Evolutionary conservation across 495 filamentous ascomycete species (phyloP), one percentile per base, ranked within the genome.

Genomic region (Copromyces sp.): DNA sequence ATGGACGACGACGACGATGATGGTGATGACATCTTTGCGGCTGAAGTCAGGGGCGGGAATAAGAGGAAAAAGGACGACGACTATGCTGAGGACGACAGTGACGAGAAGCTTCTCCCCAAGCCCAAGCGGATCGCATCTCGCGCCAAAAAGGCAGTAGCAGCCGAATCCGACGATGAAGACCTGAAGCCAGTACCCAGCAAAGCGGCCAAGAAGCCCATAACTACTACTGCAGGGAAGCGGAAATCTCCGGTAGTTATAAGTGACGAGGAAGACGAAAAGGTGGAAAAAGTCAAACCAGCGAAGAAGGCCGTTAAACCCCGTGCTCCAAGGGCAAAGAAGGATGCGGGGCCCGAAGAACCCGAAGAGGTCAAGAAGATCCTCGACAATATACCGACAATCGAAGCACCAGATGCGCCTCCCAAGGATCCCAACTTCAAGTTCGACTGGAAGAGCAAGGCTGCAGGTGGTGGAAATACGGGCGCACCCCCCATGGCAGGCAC

Each of bases 311-410:
- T 90, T 78, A 93, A 90, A 76, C 83, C 86, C 16, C 84, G 82
- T 79, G 86, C 86, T 42, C 82, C 87, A 32, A 84, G 82, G 72
- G 82, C 88, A 0, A 90, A 90, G 79, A 91, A 92, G 80, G 81
- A 82, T 41, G 81, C 86, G 38, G 87, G 89, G 35, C 75, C 79
- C 6, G 90, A 89, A 11, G 75, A 82, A 17, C 78, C 88, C 0
- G 91, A 93, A 74, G 89, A 87, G 72, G 88, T 97, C 17, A 88
- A 94, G 77, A 89, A 89, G 41, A 97, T 99, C 69, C 89, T 97
- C 40, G 92, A 97, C 77, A 92, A 89, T 78, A 93, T 99, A 73
- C 93, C 94, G 11, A 90, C 86, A 8, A 85, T 98, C 37, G 83
- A 89, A 70, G 86, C 95, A 44, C 96, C 95, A 20, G 91, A 93